Evolutionary conservation across 768 basidiomycete species (phyloP), one percentile per base, ranked within the genome.

Genomic region (Pholiota conissans): DNA sequence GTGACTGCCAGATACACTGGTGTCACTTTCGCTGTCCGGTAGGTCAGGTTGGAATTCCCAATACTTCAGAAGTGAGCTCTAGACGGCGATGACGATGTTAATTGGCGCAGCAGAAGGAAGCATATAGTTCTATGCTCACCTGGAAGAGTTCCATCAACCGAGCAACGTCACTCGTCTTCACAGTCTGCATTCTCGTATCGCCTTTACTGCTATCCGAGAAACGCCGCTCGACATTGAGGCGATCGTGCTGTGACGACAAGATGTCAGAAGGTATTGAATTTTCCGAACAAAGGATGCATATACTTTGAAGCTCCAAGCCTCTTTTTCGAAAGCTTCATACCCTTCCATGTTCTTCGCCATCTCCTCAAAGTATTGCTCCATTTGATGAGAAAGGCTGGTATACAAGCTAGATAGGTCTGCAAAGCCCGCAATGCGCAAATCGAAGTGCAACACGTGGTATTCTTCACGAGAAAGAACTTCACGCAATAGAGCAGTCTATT

Each of bases 131-230:
- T 18, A 48, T 34, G 51, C 70, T 55, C 58, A 83, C 89, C 74
- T 92, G 91, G 65, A 93, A 91, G 2, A 93, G 72, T 63, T 93
- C 92, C 89, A 94, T 91, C 14, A 93, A 74, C 18, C 90, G 79
- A 6, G 91, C 89, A 37, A 93, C 76, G 63, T 94, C 92, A 63
- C 89, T 87, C 2, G 91, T 90, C 69, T 82, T 84, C 56, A 93
- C 79, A 54, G 69, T 69, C 3, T 73, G 75, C 40, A 77, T 75
- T 49, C 78, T 80, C 0, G 76, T 71, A 26, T 75, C 77, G 8
- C 69, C 47, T 28, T 64, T 75, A 16, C 74, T 70, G 16, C 73
- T 70, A 24, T 86, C 84, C 1, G 75, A 67, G 16, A 85, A 66
- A 34, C 89, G 79, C 47, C 83, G 82, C 69, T 90, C 87, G 16